phyloP scores from a whole-genome alignment of 225 moss, liverwort and hornwort species.

The Bryum argenteum region DNA sequence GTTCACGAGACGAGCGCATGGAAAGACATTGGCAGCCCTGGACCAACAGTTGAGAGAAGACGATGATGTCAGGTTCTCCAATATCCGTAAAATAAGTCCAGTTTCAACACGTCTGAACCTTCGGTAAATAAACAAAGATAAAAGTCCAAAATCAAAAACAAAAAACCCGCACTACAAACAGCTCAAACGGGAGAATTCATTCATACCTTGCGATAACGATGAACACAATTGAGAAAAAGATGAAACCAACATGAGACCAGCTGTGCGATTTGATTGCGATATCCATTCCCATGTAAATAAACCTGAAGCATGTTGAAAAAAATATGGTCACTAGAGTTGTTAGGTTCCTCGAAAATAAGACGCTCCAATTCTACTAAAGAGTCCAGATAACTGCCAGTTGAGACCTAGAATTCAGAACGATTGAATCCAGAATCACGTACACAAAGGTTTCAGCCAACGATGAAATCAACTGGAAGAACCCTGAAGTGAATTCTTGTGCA shows the following conservation, averaged over 20 bases:
- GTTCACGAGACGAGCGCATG: slow-evolving; percentile 88
- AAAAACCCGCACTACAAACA: not conserved
- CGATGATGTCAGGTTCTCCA: slow-evolving; percentile 12
- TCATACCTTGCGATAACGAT: slow-evolving; percentile 66
- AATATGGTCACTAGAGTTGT: slow-evolving; percentile 3
- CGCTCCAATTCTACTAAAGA: not conserved
- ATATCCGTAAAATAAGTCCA: slow-evolving; percentile 7
- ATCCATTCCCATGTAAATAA: slow-evolving; percentile 99
- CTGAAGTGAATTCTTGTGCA: slow-evolving; percentile 86
- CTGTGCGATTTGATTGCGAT: slow-evolving; percentile 96
- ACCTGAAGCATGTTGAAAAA: slow-evolving; percentile 51
- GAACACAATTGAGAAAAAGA: slow-evolving; percentile 91
- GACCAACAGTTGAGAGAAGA: slow-evolving; percentile 33
- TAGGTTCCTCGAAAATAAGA: slow-evolving; percentile 3
- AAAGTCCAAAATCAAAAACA: slow-evolving; percentile 14
- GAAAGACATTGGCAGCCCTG: slow-evolving; percentile 98
- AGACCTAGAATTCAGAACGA: slow-evolving; percentile 17
- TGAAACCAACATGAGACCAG: slow-evolving; percentile 99
- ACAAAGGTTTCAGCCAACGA: slow-evolving; percentile 99
- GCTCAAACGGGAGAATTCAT: slow-evolving; percentile 10
- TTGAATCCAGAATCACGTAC: slow-evolving; percentile 36
- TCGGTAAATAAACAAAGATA: slow-evolving; percentile 13
- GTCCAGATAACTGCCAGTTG: slow-evolving; percentile 4
- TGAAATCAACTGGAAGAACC: slow-evolving; percentile 94
- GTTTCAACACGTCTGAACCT: slow-evolving; percentile 20